Conservation (phyloP, 495 filamentous ascomycete species). For the Neurospora cerealis region DNA sequence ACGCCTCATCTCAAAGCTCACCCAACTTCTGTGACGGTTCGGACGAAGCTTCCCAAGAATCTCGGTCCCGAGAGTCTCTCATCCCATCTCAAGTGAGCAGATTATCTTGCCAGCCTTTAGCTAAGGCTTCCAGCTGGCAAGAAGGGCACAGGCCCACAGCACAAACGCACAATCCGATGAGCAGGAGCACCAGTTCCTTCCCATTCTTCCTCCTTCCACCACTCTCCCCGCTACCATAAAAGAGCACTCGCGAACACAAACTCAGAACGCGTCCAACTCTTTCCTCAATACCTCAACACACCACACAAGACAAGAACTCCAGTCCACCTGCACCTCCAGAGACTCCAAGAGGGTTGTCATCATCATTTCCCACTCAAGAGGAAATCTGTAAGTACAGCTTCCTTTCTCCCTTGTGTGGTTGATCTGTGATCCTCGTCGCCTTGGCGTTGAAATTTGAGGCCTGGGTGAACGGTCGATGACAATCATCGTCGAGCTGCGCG, state of each 20-base stretch:
- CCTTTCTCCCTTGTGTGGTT: not conserved
- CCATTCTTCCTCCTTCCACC: not conserved
- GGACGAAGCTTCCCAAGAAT: not conserved
- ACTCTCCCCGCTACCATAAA: not conserved
- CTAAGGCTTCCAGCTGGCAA: not conserved
- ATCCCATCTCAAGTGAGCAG: not conserved
- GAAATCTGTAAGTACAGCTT: not conserved
- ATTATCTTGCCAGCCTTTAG: not conserved
- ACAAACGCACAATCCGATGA: not conserved
- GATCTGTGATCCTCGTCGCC: not conserved
- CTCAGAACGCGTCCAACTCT: not conserved
- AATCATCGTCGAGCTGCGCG: not conserved
- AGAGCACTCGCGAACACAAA: not conserved
- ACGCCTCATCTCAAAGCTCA: not conserved
- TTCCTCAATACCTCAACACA: not conserved
- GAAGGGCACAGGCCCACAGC: not conserved
- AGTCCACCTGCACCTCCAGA: not conserved
- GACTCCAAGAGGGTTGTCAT: not conserved
- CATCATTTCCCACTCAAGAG: not conserved
- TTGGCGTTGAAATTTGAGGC: not conserved
- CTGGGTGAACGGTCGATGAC: not conserved
- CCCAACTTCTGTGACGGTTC: not conserved
- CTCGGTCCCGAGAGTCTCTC: not conserved
- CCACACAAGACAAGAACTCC: not conserved
- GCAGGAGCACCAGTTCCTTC: not conserved